Conservation (phyloP, 2,329 filamentous ascomycete species). For the Thermothelomyces thermophilus region DNA sequence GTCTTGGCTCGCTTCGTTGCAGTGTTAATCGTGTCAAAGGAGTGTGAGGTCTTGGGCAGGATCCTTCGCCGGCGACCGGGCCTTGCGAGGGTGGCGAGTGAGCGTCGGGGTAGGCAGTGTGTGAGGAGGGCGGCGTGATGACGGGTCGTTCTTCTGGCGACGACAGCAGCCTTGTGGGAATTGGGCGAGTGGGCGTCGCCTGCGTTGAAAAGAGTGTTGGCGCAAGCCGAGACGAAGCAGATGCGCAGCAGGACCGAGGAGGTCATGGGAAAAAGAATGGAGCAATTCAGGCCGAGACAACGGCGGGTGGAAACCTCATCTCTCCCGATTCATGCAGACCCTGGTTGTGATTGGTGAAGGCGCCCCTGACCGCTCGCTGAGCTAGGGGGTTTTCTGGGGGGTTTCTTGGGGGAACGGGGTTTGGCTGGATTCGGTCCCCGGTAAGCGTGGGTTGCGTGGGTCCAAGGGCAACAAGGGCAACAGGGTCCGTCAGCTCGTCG, state of each 20-base stretch:
- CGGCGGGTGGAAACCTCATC: constrained; percentile 28
- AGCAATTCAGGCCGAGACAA: constrained; percentile 18
- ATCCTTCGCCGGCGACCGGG: constrained; percentile 24
- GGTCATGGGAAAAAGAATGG: constrained; percentile 38
- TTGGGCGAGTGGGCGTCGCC: constrained; percentile 39
- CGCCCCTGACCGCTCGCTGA: constrained; percentile 15
- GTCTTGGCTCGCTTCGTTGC: constrained; percentile 8
- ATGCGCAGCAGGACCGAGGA: constrained; percentile 39
- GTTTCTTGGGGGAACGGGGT: neutral
- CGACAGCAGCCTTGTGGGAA: constrained; percentile 37
- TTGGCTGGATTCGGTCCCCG: constrained; percentile 6
- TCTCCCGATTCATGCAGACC: constrained; percentile 25
- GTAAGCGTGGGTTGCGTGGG: constrained; percentile 9
- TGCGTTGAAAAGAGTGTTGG: constrained; percentile 36
- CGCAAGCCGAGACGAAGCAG: constrained; percentile 42
- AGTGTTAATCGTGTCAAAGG: constrained; percentile 3
- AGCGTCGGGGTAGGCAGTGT: constrained; percentile 26
- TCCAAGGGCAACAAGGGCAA: neutral
- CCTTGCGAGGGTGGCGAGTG: constrained; percentile 12
- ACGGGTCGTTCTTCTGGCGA: constrained; percentile 37
- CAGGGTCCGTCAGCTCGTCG: neutral
- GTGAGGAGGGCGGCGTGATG: constrained; percentile 26
- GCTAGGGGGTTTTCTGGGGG: constrained; percentile 8
- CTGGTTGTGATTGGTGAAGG: constrained; percentile 24
- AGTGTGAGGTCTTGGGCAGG: constrained; percentile 22